Base-by-base conservation (phyloP, 768 basidiomycete genomes). In the Saitozyma podzolica region DNA sequence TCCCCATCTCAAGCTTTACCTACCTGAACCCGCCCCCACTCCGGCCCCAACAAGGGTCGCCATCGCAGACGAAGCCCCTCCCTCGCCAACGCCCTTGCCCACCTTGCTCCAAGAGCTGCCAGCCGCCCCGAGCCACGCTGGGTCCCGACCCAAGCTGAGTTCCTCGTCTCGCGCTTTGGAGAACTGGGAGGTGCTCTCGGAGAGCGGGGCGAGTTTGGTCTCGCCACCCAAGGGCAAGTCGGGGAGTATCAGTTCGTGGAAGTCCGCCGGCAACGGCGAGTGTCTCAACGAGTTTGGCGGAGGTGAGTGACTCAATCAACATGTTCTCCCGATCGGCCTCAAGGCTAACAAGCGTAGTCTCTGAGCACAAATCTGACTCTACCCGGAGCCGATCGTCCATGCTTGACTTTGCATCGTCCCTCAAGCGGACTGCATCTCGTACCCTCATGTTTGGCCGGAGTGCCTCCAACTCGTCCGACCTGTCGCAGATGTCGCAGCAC, bases 201-300 rank as follows among this genome's bases (percentile, higher is more conserved):
- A 69, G 10, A 66, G 67, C 20, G 70, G 68, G 8, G 74, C 74
- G 13, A 73, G 72, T 54, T 20, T 76, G 16, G 61, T 69, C 19
- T 69, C 68, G 8, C 74, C 74, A 3, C 58, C 49, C 40, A 66
- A 65, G 50, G 56, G 40, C 45, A 67, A 70, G 29, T 56, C 57
- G 10, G 62, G 52, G 13, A 70, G 64, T 53, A 63, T 72, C 11
- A 53, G 63, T 16, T 64, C 62, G 13, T 76, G 74, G 74, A 76
- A 76, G 54, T 64, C 61, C 51, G 72, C 74, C 5, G 70, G 61
- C 8, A 73, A 76, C 50, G 76, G 76, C 16, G 73, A 73, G 48
- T 59, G 64, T 45, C 37, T 79, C 42, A 56, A 29, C 5, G 74
- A 76, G 20, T 73, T 73, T 59, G 74, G 16, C 19, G 14, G 41